A percentile compares a stretch with the other conserved stretches of the same genome.
phyloP scores from a whole-genome alignment of 345 rosid genomes.

The Eucalyptus decipiens region DNA sequence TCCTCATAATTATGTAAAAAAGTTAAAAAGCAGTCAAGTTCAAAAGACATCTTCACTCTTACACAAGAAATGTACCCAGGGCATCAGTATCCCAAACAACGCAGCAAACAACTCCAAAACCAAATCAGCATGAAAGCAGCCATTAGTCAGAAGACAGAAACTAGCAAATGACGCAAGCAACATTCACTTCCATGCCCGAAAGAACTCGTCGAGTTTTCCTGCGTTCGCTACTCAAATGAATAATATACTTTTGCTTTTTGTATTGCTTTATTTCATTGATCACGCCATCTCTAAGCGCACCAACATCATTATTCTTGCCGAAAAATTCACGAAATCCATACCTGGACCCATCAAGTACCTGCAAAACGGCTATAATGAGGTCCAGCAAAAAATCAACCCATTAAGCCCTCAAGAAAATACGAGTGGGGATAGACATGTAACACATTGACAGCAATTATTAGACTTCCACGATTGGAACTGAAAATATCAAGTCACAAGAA shows the following conservation, averaged over 20 bases:
- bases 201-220: too few relatives aligned
- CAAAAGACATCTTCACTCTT: not conserved
- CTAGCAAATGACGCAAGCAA: not conserved
- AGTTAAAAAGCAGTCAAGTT: not conserved
- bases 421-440: not conserved
- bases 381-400: not conserved
- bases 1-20: not conserved
- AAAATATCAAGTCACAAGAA: not conserved
- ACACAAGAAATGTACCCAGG: not conserved
- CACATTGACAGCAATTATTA: not conserved
- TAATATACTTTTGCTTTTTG: constrained; percentile 14
- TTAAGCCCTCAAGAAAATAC: not conserved
- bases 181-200: not conserved
- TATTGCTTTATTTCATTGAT: constrained; percentile 61
- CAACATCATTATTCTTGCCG: constrained; percentile 87
- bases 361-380: not conserved
- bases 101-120: not conserved
- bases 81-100: not conserved
- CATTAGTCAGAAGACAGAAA: not conserved
- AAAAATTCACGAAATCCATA: constrained; percentile 80
- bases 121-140: not conserved
- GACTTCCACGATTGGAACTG: not conserved
- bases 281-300: constrained; percentile 59
- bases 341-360: constrained; percentile 92
- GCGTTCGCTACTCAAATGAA: not conserved